phyloP scores from a whole-genome alignment of 225 moss, liverwort and hornwort genomes.

The Bryoerythrophyllum caledonicum region DNA sequence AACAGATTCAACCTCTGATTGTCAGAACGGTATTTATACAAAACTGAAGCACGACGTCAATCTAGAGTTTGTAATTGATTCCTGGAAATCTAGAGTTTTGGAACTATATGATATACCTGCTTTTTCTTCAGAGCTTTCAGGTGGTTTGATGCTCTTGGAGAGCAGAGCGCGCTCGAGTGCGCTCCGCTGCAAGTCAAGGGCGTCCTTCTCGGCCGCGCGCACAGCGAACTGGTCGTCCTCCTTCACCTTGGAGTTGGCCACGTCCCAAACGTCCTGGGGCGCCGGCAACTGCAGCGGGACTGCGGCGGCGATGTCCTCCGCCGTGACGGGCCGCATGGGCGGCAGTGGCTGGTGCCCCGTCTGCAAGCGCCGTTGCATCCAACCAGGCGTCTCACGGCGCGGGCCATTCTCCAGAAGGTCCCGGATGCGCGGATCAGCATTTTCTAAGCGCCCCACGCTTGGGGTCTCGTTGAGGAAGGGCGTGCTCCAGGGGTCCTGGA shows the following conservation, averaged over 20 bases:
- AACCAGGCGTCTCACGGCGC: conserved; percentile 64
- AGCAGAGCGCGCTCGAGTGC: conserved; percentile 64
- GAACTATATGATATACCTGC: conserved; percentile 20
- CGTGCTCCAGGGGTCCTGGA: conserved; percentile 1
- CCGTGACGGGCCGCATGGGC: conserved; percentile 41
- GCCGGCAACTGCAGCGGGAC: conserved; percentile 60
- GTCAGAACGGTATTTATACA: background rate
- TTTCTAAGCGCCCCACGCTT: conserved; percentile 51
- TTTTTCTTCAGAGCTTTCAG: conserved; percentile 50
- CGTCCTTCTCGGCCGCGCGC: conserved; percentile 69
- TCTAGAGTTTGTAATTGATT: too few species aligned
- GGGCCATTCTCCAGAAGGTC: conserved; percentile 75
- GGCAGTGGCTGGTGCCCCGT: conserved; percentile 57
- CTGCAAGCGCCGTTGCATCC: conserved; percentile 71
- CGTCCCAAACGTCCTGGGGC: conserved; percentile 65
- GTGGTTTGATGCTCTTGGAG: conserved; percentile 43
- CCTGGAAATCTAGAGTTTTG: background rate
- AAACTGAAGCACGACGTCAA: too few species aligned
- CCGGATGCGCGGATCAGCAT: conserved; percentile 46
- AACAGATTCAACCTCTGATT: background rate
- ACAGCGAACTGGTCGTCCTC: conserved; percentile 57
- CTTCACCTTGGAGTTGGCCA: conserved; percentile 57
- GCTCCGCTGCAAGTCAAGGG: conserved; percentile 64
- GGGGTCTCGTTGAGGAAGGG: conserved; percentile 28
- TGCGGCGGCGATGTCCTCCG: conserved; percentile 39